Conservation (phyloP, 768 basidiomycete species). For the Rhodotorula kratochvilovae region DNA sequence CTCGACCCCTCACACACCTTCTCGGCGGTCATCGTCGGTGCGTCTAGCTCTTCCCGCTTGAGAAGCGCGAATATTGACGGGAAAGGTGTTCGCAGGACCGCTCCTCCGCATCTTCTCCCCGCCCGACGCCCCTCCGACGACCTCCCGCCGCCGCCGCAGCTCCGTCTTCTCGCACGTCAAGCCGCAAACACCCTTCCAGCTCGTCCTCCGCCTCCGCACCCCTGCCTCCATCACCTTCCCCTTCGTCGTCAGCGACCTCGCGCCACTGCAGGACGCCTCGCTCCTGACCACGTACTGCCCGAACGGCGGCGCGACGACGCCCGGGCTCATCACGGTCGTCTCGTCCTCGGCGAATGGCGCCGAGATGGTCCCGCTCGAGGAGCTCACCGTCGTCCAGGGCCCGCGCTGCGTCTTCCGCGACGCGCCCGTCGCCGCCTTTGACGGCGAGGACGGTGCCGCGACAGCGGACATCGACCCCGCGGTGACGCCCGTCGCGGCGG, state of each 20-base stretch:
- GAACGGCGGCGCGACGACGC: constrained; percentile 2
- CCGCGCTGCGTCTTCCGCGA: constrained; percentile 23
- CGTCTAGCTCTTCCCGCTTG: background rate
- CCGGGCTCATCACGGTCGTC: constrained; percentile 25
- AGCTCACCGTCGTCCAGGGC: constrained; percentile 1
- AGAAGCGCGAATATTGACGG: no score
- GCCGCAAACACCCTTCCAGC: constrained; percentile 7
- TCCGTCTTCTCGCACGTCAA: constrained; percentile 15
- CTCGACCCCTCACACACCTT: constrained; percentile 6
- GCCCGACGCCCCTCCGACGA: background rate
- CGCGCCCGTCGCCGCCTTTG: background rate
- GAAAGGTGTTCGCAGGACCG: background rate
- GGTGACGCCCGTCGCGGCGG: constrained; percentile 12
- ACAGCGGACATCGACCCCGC: background rate
- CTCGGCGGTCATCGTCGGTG: constrained; percentile 20
- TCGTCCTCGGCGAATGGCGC: constrained; percentile 5
- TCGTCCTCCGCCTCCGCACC: constrained; percentile 17
- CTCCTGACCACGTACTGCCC: constrained; percentile 27
- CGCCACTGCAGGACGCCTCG: constrained; percentile 17
- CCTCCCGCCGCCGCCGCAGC: constrained; percentile 17
- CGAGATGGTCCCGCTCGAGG: constrained; percentile 15
- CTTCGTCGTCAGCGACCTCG: constrained; percentile 18
- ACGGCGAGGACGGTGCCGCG: background rate
- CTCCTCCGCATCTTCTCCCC: constrained; percentile 10
- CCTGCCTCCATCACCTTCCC: constrained; percentile 8